Base-by-base conservation (phyloP, 2,329 filamentous ascomycete genomes). In the Juglanconis sp. region DNA sequence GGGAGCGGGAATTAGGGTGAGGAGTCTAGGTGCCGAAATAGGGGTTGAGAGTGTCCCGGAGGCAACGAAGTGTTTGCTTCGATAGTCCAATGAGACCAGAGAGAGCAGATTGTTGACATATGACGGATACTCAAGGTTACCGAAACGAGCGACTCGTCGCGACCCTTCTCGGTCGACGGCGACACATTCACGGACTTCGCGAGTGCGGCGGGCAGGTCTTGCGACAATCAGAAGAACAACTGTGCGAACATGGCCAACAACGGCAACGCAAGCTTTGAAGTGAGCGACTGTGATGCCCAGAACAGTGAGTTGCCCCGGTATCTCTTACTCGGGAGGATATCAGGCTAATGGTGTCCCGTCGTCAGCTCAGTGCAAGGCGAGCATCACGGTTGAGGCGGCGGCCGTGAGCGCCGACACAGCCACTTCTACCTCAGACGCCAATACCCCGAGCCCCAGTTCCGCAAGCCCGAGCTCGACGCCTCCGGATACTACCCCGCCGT, bases 151-250 rank as follows among this genome's bases (percentile, higher is more conserved):
- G 69, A 80, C 63, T 62, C 70, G 4, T 64, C 73, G 17, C 68
- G 76, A 46, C 78, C 76, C 2, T 81, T 78, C 61, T 70, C 72
- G 54, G 77, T 80, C 3, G 69, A 73, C 44, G 77, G 75, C 15
- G 71, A 77, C 59, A 79, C 76, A 1, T 81, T 81, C 78, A 66
- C 70, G 58, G 74, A 79, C 67, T 82, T 77, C 65, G 36, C 66
- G 31, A 70, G 72, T 9, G 80, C 80, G 0, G 72, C 74, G 5
- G 71, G 74, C 57, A 71, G 77, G 30, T 73, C 77, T 1, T 82
- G 80, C 69, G 77, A 80, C 65, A 77, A 77, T 65, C 80, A 82
- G 67, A 76, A 79, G 67, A 81, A 82, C 64, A 68, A 67, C 17
- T 82, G 80, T 61, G 74, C 76, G n/a, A 63, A 76, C 31, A 54